Base-by-base conservation (phyloP, 805 yeast species). In the Nakazawaea anatomiae region DNA sequence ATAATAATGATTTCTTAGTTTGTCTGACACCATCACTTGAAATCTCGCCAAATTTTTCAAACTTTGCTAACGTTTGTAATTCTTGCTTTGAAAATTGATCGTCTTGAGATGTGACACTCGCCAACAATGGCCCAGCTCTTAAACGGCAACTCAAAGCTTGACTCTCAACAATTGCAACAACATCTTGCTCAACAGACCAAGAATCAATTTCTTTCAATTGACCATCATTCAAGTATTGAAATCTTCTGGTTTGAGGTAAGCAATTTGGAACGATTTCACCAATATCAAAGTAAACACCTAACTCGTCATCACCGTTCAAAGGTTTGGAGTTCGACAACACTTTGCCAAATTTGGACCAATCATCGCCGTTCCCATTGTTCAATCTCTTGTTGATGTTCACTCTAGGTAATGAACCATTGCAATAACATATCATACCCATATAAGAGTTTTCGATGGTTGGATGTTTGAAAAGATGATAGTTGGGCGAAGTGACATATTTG, bases 381-480 rank as follows among this genome's bases (percentile, higher is more conserved):
- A 89, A 54, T 28, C 69, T 71, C 64, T 89, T 85, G 46, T 94
- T 74, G 9, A 89, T 73, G 52, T 75, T 74, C 60, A 90, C 96
- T 56, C 97, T 73, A 0, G 97, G 96, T 46, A 90, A 69, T 0
- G 96, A 79, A 0, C 97, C 97, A 64, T 90, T 90, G 61, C 95
- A 87, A 65, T 90, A 90, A 64, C 97, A 90, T 50, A 91, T 80
- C 97, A 90, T 90, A 27, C 95, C 96, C 97, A 90, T 91, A 64
- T 82, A 90, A 38, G 85, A 82, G 38, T 74, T 75, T 0, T 79
- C 77, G 54, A 87, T 77, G 0, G 95, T 85, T 7, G 97, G 97
- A 63, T 91, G 97, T 55, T 80, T 80, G 70, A 90, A 90, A 56
- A 89, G 66, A 62, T 90, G 97, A 63, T 89, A 90, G 58, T 84